Evolutionary conservation across 441 rosid species (phyloP).

Genomic region (Adansonia madagascariensis): DNA sequence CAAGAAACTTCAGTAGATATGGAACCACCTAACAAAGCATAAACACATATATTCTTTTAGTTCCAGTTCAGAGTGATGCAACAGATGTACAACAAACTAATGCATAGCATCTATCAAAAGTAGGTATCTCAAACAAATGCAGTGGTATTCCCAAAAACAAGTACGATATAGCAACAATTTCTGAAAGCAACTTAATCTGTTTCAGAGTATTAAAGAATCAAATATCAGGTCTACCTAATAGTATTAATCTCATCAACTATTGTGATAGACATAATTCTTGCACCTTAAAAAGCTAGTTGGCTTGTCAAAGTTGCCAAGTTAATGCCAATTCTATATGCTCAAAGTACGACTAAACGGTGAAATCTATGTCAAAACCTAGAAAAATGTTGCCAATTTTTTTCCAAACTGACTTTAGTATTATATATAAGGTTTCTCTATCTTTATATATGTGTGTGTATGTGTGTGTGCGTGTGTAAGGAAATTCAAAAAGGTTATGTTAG

Average conservation of each 20-base stretch:
- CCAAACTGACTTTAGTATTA: background rate
- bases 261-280: conserved; percentile 11
- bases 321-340: background rate
- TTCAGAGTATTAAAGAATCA: background rate
- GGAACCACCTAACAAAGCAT: conserved; percentile 81
- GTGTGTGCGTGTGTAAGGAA: background rate
- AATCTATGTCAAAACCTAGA: conserved; percentile 51
- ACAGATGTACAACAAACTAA: conserved; percentile 5
- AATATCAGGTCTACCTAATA: conserved; percentile 9
- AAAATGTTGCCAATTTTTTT: conserved; percentile 20
- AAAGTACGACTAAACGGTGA: background rate
- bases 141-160: conserved; percentile 5
- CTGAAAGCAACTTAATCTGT: background rate
- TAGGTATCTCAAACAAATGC: conserved; percentile 1
- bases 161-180: background rate
- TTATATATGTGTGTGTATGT: background rate
- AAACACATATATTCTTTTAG: background rate
- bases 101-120: background rate
- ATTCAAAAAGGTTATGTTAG: conserved; percentile 26
- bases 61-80: background rate
- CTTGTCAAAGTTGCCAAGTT: conserved; percentile 8
- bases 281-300: conserved; percentile 10
- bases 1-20: conserved; percentile 90
- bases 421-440: background rate
- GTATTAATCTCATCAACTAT: conserved; percentile 13